phyloP scores from a whole-genome alignment of 495 filamentous ascomycete species.

The Penicillium cosmopolitanum region DNA sequence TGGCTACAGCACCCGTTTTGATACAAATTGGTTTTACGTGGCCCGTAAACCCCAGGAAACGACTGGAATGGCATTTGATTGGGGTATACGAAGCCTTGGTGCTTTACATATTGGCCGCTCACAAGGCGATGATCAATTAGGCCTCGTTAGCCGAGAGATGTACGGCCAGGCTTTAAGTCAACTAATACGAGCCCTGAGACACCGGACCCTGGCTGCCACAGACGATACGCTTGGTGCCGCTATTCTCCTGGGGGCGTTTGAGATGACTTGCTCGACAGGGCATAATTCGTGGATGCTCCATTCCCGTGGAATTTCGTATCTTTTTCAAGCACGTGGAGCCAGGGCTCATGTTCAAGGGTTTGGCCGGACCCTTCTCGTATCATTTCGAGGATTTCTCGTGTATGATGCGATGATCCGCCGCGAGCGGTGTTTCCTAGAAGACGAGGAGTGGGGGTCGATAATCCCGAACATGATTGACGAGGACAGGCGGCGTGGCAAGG shows the following conservation, averaged over 20 bases:
- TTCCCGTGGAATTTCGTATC: conserved; percentile 35
- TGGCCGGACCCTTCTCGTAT: conserved; percentile 31
- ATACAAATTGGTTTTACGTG: conserved; percentile 27
- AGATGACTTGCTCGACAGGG: conserved; percentile 32
- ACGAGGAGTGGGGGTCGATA: conserved; percentile 33
- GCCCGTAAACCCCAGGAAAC: conserved; percentile 15
- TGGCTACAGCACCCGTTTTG: conserved; percentile 20
- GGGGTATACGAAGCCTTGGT: conserved; percentile 22
- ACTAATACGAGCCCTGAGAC: conserved; percentile 12
- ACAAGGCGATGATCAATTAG: conserved; percentile 18
- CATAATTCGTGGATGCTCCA: conserved; percentile 39
- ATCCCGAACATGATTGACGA: conserved; percentile 21
- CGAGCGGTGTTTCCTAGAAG: conserved; percentile 35
- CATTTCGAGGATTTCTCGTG: conserved; percentile 37
- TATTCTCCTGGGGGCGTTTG: conserved; percentile 37
- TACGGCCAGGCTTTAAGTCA: conserved; percentile 26
- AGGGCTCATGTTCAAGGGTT: conserved; percentile 31
- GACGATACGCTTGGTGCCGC: conserved; percentile 31
- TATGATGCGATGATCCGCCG: conserved; percentile 30
- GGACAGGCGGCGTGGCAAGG: conserved; percentile 19
- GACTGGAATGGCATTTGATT: conserved; percentile 12
- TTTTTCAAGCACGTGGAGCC: conserved; percentile 36
- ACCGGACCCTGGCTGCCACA: conserved; percentile 17
- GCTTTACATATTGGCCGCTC: conserved; percentile 22
- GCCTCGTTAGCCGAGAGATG: conserved; percentile 27